Base-by-base conservation (phyloP, 2,329 filamentous ascomycete species). In the Talaromyces atroroseus region DNA sequence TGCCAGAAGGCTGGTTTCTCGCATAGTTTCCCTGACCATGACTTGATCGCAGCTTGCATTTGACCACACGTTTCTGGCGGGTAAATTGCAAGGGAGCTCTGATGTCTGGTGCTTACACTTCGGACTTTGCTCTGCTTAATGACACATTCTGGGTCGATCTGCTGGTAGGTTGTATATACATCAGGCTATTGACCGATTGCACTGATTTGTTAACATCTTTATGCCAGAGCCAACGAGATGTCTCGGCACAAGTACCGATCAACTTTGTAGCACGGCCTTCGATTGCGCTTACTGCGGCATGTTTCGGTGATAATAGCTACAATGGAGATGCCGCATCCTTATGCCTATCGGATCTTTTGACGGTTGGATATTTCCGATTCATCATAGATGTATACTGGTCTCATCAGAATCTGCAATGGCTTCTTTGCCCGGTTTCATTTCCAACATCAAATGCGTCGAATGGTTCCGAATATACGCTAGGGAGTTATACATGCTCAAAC, bases 381-480 rank as follows among this genome's bases (percentile, higher is more conserved):
- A 70, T 80, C 45, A 68, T 86, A 26, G 85, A 88, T 66, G 62
- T 86, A 12, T 87, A 84, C 64, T 88, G 85, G 85, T 84, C 86
- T 60, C 64, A 76, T 23, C 74, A 70, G 29, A 75, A 78, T 26
- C 69, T 69, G 32, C 65, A 74, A 42, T 87, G 84, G 82, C 81
- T 75, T 50, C 75, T 87, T 18, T 88, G 85, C 65, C 85, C 85
- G 0, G 81, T 81, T 2, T 68, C 78, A 47, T 72, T 84, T 52
- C 78, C 79, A 60, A 60, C 52, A 7, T 20, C 46, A n/a, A 23
- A 49, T 12, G 61, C 64, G 56, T 61, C 64, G 2, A 56, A 65
- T 10, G 65, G 64, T 12, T 67, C 71, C 6, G 57, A 79, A 5
- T 67, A 77, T 54, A 65, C 79, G 38, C 69, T 82, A 42, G 83